These are phyloP conservation scores for Schoenoplectus triqueter DNA, from an alignment of 202 grass and related monocot genomes.

Conservation along the genomic window DNA sequence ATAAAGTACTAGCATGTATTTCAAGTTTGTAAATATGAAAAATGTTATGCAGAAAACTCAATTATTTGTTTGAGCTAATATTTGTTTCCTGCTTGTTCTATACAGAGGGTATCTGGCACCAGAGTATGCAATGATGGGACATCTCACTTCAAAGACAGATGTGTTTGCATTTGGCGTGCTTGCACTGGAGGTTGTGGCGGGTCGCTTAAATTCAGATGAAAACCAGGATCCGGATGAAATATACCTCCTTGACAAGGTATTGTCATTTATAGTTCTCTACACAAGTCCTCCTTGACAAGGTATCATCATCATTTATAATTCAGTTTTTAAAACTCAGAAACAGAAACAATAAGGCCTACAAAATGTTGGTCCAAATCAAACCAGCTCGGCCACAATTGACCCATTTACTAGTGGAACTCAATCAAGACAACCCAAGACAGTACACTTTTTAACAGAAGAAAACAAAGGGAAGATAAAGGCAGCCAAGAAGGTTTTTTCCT, in stretches of 20 bases:
- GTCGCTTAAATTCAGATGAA: conserved; percentile 49
- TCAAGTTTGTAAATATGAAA: not conserved
- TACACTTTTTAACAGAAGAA: not conserved
- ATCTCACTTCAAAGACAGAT: conserved; percentile 57
- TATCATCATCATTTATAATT: not conserved
- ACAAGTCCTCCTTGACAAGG: not conserved
- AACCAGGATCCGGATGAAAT: conserved; percentile 40
- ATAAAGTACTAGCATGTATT: not conserved
- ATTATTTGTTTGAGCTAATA: not conserved
- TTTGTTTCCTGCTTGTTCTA: not conserved
- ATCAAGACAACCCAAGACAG: not conserved
- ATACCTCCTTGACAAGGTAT: conserved; percentile 61
- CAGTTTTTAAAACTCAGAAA: not conserved
- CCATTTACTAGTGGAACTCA: not conserved
- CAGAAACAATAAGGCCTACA: not conserved
- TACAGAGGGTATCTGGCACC: conserved; percentile 54
- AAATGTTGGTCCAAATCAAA: not conserved
- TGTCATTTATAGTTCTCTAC: not conserved
- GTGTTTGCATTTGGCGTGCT: conserved; percentile 57
- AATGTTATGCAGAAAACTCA: not conserved
- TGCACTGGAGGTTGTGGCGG: conserved; percentile 44
- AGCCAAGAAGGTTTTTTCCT: not conserved
- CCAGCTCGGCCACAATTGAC: not conserved
- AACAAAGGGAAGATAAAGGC: no score
- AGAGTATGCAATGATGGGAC: conserved; percentile 62